Evolutionary conservation across 257 asterid genomes (phyloP).

Genomic region (Salvia rosmarinus): DNA sequence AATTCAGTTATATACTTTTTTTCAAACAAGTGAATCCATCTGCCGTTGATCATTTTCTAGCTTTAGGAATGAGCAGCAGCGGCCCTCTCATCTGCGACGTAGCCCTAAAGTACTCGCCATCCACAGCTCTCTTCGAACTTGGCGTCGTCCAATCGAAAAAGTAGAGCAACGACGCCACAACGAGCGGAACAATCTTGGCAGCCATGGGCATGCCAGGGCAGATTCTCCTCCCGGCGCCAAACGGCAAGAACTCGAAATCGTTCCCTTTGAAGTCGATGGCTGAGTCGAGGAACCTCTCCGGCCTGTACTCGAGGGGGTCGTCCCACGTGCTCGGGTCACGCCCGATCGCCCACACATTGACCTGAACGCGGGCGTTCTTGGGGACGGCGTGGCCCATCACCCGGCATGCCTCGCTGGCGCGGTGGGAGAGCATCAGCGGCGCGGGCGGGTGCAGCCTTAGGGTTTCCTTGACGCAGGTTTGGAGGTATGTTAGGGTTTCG

Average conservation of each 20-base stretch:
- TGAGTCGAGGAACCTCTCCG: conserved; percentile 45
- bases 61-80: conserved; percentile 39
- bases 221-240: no score
- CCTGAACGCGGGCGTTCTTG: conserved; percentile 36
- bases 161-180: conserved; percentile 35
- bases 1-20: no score
- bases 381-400: conserved; percentile 45
- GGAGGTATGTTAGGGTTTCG: conserved; percentile 37
- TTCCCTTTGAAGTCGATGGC: no score
- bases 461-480: conserved; percentile 52
- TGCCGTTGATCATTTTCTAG: conserved; percentile 23
- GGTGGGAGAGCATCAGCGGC: conserved; percentile 44
- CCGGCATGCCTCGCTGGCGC: conserved; percentile 41
- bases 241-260: no score
- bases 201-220: conserved; percentile 75
- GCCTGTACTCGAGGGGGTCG: conserved; percentile 41
- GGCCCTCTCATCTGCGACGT: conserved; percentile 40
- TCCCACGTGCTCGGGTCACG: conserved; percentile 48
- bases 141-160: conserved; percentile 44
- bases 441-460: conserved; percentile 60
- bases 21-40: no score
- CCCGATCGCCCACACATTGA: conserved; percentile 51
- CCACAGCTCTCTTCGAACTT: conserved; percentile 25
- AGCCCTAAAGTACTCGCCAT: no score
- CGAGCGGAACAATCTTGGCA: conserved; percentile 33